A percentile compares a stretch with the other conserved stretches of the same genome.
phyloP scores from a whole-genome alignment of 495 filamentous ascomycete genomes.

The Trichoderma erinaceum region DNA sequence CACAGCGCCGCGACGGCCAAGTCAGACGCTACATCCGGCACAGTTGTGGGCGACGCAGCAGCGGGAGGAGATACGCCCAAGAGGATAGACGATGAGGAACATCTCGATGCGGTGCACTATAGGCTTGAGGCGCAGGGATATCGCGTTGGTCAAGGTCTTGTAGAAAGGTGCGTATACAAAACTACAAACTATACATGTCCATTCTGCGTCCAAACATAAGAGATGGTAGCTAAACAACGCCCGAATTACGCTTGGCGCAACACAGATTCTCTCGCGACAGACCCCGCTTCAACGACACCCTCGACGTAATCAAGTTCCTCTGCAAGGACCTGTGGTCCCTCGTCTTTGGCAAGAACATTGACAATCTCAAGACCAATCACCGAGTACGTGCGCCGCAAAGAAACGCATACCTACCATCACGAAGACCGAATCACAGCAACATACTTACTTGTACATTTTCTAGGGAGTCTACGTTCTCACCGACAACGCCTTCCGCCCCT shows the following conservation, averaged over 20 bases:
- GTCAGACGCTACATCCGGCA: conserved; percentile 12
- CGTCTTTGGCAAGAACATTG: conserved; percentile 92
- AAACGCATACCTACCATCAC: not conserved
- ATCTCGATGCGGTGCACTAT: conserved; percentile 74
- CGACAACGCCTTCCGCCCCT: conserved; percentile 85
- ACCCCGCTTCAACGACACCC: conserved; percentile 77
- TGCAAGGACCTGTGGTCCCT: conserved; percentile 97
- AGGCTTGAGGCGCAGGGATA: conserved; percentile 84
- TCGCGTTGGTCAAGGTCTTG: conserved; percentile 85
- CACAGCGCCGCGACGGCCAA: not conserved
- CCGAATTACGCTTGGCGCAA: not conserved
- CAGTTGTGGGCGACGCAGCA: conserved; percentile 14
- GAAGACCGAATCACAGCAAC: not conserved
- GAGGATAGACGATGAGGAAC: conserved; percentile 60
- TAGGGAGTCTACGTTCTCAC: conserved; percentile 94
- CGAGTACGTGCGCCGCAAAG: conserved; percentile 45
- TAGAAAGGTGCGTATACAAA: conserved; percentile 67
- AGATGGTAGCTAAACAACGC: not conserved
- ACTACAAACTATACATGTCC: too few relatives aligned
- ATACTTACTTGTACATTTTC: not conserved
- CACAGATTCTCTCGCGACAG: conserved; percentile 78
- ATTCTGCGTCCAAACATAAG: too few relatives aligned
- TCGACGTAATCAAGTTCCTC: conserved; percentile 93
- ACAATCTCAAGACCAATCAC: conserved; percentile 98
- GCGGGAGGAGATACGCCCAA: conserved; percentile 12